Evolutionary conservation across 2,329 filamentous ascomycete genomes (phyloP).

Genomic region (Curvularia lunata): DNA sequence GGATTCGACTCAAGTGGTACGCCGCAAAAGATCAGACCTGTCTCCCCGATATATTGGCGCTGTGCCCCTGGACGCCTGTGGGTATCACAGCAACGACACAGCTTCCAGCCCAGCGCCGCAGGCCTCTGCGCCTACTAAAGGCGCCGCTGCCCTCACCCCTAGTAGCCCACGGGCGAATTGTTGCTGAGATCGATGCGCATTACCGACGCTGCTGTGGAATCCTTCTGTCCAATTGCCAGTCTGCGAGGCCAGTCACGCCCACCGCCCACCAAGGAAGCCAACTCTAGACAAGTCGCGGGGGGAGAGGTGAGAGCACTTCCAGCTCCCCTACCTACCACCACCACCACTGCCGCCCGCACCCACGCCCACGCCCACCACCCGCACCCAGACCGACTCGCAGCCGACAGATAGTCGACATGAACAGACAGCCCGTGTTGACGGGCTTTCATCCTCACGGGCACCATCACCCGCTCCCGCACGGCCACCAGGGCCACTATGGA

Average conservation of each 20-base stretch:
- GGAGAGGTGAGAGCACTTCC: slow-evolving; percentile 15
- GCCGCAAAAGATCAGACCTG: slow-evolving; percentile 41
- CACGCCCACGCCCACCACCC: slow-evolving; percentile 13
- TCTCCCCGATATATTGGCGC: slow-evolving; percentile 50
- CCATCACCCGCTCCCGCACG: slow-evolving; percentile 17
- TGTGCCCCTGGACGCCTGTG: slow-evolving; percentile 43
- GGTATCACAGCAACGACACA: slow-evolving; percentile 50
- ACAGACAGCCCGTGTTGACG: slow-evolving; percentile 39
- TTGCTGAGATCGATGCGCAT: slow-evolving; percentile 30
- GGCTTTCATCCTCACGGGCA: slow-evolving; percentile 32
- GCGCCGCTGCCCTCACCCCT: slow-evolving; percentile 36
- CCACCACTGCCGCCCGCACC: background rate
- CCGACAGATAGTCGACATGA: slow-evolving; percentile 30
- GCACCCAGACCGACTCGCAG: background rate
- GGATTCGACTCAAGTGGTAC: slow-evolving; percentile 35
- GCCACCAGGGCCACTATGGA: slow-evolving; percentile 33
- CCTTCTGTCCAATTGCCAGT: slow-evolving; percentile 37
- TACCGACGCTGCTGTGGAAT: slow-evolving; percentile 47
- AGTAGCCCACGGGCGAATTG: slow-evolving; percentile 45
- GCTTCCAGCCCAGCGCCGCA: slow-evolving; percentile 43
- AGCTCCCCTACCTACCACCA: slow-evolving; percentile 9
- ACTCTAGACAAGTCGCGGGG: slow-evolving; percentile 17
- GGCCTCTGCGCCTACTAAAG: slow-evolving; percentile 49
- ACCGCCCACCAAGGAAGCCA: slow-evolving; percentile 19
- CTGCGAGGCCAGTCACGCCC: slow-evolving; percentile 32